Percentiles rank a stretch among this genome's conserved stretches.
Evolutionary conservation across 2,329 filamentous ascomycete species (phyloP).

Genomic region (Scedosporium aurantiacum): DNA sequence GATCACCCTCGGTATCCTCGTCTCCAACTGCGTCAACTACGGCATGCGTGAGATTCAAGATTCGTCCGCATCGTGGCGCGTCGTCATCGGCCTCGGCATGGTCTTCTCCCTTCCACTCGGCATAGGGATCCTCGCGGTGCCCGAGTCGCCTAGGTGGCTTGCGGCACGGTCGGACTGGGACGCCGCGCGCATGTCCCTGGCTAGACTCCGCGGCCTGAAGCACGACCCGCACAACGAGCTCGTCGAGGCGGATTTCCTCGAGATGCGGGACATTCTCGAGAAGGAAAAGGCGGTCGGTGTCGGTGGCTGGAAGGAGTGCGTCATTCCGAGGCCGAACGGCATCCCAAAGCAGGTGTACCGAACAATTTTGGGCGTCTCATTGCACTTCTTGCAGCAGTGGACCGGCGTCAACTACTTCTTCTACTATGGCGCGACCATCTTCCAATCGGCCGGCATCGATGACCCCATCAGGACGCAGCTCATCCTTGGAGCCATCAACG

Average conservation of each 20-base stretch:
- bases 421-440: conserved; percentile 58
- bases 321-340: conserved; percentile 36
- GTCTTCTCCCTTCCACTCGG: conserved; percentile 40
- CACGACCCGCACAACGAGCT: conserved; percentile 30
- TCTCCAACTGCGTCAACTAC: conserved; percentile 43
- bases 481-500: conserved; percentile 58
- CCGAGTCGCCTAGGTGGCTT: conserved; percentile 47
- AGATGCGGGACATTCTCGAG: conserved; percentile 37
- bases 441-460: conserved; percentile 52
- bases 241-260: conserved; percentile 40
- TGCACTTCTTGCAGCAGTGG: conserved; percentile 33
- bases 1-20: conserved; percentile 59
- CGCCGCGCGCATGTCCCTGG: conserved; percentile 36
- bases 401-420: conserved; percentile 52
- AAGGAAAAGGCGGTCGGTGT: conserved; percentile 32
- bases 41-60: conserved; percentile 32
- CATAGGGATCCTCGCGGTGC: conserved; percentile 39
- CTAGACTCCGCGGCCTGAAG: conserved; percentile 40
- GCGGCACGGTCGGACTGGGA: conserved; percentile 35
- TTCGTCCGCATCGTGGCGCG: conserved; percentile 43
- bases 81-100: conserved; percentile 48
- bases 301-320: conserved; percentile 48
- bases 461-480: conserved; percentile 59
- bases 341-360: conserved; percentile 52
- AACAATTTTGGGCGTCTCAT: conserved; percentile 46